Evolutionary conservation across 805 yeast species (phyloP).

Genomic region (Lipomyces japonicus): DNA sequence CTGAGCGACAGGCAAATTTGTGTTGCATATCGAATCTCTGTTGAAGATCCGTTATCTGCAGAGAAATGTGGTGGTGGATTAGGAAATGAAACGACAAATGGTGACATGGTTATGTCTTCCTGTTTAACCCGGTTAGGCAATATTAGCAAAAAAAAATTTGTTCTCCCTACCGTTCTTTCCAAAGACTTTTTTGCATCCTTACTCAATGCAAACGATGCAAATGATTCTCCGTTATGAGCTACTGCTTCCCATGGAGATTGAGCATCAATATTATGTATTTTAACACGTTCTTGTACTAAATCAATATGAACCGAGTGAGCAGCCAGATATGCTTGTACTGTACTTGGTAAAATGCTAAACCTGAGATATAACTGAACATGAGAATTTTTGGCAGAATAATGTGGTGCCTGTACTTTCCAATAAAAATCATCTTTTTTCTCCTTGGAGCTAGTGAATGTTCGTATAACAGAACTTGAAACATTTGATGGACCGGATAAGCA

Average conservation of each 20-base stretch:
- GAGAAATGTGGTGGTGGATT: slow-evolving; percentile 1
- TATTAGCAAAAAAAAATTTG: neutral
- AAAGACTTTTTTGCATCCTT: neutral
- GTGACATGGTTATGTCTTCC: neutral
- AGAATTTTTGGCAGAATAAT: neutral
- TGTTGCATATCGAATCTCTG: slow-evolving; percentile 3
- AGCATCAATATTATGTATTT: neutral
- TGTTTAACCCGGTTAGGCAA: neutral
- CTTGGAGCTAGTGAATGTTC: neutral
- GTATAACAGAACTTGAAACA: neutral
- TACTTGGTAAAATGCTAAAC: neutral
- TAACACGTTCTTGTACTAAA: slow-evolving; percentile 3
- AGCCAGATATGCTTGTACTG: neutral
- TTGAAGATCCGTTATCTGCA: neutral
- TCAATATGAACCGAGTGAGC: neutral
- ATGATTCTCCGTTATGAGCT: neutral
- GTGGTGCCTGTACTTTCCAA: slow-evolving; percentile 7
- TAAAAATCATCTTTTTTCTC: neutral
- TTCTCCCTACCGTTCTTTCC: neutral
- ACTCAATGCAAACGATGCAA: neutral
- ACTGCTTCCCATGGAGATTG: neutral
- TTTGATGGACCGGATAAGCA: neutral
- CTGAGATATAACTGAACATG: neutral
- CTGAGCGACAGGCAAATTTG: slow-evolving; percentile 1
- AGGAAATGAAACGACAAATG: slow-evolving; percentile 1